Base-by-base conservation (phyloP, 495 filamentous ascomycete species). In the Evernia prunastri region DNA sequence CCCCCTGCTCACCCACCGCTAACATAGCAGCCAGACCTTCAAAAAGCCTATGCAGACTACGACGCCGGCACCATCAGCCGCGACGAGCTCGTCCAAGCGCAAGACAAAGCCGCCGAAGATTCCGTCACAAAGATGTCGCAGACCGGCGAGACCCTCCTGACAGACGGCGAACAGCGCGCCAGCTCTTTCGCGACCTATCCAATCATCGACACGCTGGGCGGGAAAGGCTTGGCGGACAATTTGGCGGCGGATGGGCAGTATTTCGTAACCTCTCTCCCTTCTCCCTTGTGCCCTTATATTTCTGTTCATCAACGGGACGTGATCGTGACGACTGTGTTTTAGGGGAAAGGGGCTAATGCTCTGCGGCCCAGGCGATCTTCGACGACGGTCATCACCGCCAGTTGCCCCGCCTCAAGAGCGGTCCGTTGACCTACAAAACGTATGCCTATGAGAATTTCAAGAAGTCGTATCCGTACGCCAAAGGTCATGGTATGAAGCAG, bases 361-460 rank as follows among this genome's bases (percentile, higher is more conserved):
- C 7, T 27, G 11, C 17, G 7, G 13, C 9, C 2, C 12, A 60
- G 58, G 40, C 76, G 15, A 76, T 79, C 37, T 78, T 78, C 58
- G 77, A 78, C 64, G 77, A 78, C 47, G 77, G 76, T 9, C 76
- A 78, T 60, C 73, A 76, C 60, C 65, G 76, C 25, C 76, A 77
- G 56, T 67, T 78, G 36, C 77, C 76, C 9, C 70, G 75, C 5
- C 61, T 78, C 25, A 68, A 68, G 18, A 70, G 68, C 12, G 77
- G 76, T 0, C 77, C 77, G 4, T 73, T 78, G 60, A 71, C 65
- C 35, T 78, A 78, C 60, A 74, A 72, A 43, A 77, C 74, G 9
- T 77, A 77, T 67, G 74, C 76, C 12, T 74, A 70, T n/a, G 74
- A 78, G 25, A 75, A 77, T 60, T 70, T 76, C 56, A 67, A 67